Conservation (phyloP, 1,284 basidiomycete species). For the Ceratobasidium sp. region DNA sequence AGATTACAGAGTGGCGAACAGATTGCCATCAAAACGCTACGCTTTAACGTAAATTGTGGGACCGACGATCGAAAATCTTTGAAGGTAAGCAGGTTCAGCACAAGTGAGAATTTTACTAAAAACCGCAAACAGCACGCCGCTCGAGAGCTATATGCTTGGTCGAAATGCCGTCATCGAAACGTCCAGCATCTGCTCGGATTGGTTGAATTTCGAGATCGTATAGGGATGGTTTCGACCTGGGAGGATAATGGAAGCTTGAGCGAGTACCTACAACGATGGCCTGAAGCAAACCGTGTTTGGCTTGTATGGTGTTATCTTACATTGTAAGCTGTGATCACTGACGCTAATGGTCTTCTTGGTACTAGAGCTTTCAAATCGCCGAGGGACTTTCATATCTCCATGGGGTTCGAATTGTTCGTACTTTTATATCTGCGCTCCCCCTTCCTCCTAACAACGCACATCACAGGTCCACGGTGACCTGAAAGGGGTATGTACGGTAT, state of each 20-base stretch:
- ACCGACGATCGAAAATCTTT: neutral
- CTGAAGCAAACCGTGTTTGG: neutral
- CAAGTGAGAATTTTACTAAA: neutral
- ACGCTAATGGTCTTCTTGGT: neutral
- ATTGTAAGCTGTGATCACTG: neutral
- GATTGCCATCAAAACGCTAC: conserved; percentile 23
- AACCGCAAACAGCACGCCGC: neutral
- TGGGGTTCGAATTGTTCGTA: neutral
- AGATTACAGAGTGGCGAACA: conserved; percentile 1
- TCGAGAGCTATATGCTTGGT: conserved; percentile 1
- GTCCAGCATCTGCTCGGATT: neutral
- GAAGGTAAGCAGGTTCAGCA: neutral
- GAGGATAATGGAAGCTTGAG: neutral
- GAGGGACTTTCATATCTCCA: conserved; percentile 7
- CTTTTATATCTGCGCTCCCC: neutral
- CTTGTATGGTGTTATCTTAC: neutral
- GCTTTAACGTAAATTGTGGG: neutral
- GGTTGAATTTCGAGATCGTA: neutral
- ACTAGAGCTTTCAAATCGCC: neutral
- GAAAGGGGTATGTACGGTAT: conserved; percentile 5
- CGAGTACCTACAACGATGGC: neutral
- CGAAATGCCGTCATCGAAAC: conserved; percentile 6
- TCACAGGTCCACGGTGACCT: conserved; percentile 17
- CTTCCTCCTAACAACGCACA: too few species aligned
- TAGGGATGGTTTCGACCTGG: conserved; percentile 12